These are phyloP conservation scores for Emericellopsis terricola DNA, from an alignment of 495 filamentous ascomycete genomes.

Conservation along the genomic window DNA sequence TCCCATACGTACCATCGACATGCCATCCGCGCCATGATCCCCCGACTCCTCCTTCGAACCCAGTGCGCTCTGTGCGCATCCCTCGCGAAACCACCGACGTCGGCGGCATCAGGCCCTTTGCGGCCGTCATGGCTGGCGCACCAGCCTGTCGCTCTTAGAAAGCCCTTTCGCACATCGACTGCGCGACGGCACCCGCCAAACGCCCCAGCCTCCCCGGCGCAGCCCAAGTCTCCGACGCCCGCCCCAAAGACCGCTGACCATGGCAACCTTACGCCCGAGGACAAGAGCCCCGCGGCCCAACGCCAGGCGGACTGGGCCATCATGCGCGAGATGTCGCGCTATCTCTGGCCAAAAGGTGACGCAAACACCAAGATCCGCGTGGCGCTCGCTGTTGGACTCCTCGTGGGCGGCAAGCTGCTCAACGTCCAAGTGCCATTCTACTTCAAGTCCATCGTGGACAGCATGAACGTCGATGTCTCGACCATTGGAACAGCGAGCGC, in stretches of 20 bases:
- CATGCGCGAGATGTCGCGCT: slow-evolving; percentile 90
- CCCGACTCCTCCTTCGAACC: slow-evolving; percentile 1
- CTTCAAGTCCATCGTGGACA: slow-evolving; percentile 93
- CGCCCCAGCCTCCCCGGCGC: no score
- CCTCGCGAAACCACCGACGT: no score
- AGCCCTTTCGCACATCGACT: slow-evolving; percentile 2
- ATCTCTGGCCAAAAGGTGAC: slow-evolving; percentile 92
- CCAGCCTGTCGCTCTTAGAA: not conserved
- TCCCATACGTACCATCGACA: not conserved
- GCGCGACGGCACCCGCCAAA: not conserved
- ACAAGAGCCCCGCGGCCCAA: slow-evolving; percentile 61
- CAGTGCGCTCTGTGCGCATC: no score
- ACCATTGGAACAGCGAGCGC: slow-evolving; percentile 74
- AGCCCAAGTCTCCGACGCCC: not conserved
- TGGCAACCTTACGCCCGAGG: slow-evolving; percentile 22
- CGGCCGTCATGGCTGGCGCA: slow-evolving; percentile 3
- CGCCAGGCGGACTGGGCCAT: slow-evolving; percentile 96
- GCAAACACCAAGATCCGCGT: slow-evolving; percentile 71
- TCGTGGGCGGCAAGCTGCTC: slow-evolving; percentile 83
- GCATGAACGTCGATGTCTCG: slow-evolving; percentile 80
- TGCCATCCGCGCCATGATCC: slow-evolving; percentile 2
- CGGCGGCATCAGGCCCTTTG: no score
- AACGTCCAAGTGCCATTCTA: slow-evolving; percentile 98
- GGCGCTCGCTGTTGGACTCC: slow-evolving; percentile 55
- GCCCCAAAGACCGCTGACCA: slow-evolving; percentile 1